Evolutionary conservation across 108 stramenopile genomes (phyloP).

Genomic region (Mayamaea pseudoterrestris): DNA sequence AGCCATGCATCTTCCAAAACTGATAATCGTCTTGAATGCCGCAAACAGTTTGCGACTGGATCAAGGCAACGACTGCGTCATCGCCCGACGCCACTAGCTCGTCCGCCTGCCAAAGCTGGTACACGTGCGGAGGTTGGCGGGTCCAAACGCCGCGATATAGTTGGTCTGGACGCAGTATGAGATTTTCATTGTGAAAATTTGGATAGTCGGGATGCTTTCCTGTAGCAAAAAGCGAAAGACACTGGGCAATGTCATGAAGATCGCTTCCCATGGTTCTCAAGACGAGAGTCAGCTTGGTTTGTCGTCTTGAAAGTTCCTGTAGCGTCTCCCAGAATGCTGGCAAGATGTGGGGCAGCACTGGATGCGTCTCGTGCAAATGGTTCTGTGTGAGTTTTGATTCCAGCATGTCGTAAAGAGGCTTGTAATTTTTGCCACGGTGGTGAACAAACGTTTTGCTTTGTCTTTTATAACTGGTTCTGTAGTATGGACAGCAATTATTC

Average conservation of each 20-base stretch:
- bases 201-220: constrained; percentile 69
- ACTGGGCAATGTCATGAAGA: constrained; percentile 37
- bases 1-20: constrained; percentile 48
- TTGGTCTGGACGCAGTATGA: constrained; percentile 23
- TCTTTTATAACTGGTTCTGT: constrained; percentile 52
- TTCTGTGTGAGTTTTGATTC: neutral
- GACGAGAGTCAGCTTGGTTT: constrained; percentile 51
- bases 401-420: constrained; percentile 23
- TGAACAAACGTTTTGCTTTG: constrained; percentile 40
- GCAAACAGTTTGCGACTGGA: constrained; percentile 31
- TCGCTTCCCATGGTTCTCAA: constrained; percentile 79
- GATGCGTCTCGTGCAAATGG: neutral
- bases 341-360: constrained; percentile 27
- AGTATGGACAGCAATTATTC: constrained; percentile 51
- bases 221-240: constrained; percentile 48
- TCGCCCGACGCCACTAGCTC: constrained; percentile 46
- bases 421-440: constrained; percentile 43
- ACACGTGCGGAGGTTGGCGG: neutral
- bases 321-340: constrained; percentile 70
- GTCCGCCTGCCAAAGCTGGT: constrained; percentile 16
- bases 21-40: constrained; percentile 75
- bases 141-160: constrained; percentile 45
- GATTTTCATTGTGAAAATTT: constrained; percentile 26
- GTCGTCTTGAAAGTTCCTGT: constrained; percentile 5
- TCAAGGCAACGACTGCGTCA: constrained; percentile 37